These are phyloP conservation scores for Annona squamosa DNA, from an alignment of 164 flowering plant species.

Conservation along the genomic window DNA sequence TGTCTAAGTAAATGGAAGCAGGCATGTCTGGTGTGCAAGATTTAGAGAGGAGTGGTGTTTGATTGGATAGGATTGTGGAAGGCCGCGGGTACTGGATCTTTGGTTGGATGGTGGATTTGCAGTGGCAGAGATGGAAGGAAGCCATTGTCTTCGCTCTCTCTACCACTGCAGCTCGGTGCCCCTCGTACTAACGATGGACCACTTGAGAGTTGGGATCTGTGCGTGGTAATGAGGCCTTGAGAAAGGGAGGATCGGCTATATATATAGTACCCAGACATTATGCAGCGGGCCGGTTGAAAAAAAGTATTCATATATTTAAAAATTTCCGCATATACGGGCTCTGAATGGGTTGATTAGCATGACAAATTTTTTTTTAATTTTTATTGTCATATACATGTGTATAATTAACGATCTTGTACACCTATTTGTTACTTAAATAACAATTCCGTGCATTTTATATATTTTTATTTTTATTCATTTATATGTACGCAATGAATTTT, in stretches of 20 bases:
- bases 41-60: neutral
- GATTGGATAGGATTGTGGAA: neutral
- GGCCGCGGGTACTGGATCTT: neutral
- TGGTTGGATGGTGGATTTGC: conserved; percentile 3
- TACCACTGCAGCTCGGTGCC: neutral
- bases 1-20: conserved; percentile 2
- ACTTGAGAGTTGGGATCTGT: neutral
- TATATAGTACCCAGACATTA: neutral
- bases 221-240: neutral
- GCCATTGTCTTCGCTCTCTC: conserved; percentile 5
- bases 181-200: neutral
- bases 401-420: too few relatives aligned
- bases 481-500: too few relatives aligned
- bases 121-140: conserved; percentile 11
- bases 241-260: neutral
- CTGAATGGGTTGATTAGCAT: too few relatives aligned
- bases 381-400: too few relatives aligned
- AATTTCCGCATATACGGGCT: too few relatives aligned
- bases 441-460: too few relatives aligned
- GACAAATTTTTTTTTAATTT: too few relatives aligned
- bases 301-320: too few relatives aligned
- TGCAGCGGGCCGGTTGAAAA: too few relatives aligned
- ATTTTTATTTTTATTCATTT: too few relatives aligned
- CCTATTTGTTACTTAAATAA: too few relatives aligned
- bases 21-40: neutral